Evolutionary conservation across 108 stramenopile species (phyloP).

Genomic region (Cyclotella sp.): DNA sequence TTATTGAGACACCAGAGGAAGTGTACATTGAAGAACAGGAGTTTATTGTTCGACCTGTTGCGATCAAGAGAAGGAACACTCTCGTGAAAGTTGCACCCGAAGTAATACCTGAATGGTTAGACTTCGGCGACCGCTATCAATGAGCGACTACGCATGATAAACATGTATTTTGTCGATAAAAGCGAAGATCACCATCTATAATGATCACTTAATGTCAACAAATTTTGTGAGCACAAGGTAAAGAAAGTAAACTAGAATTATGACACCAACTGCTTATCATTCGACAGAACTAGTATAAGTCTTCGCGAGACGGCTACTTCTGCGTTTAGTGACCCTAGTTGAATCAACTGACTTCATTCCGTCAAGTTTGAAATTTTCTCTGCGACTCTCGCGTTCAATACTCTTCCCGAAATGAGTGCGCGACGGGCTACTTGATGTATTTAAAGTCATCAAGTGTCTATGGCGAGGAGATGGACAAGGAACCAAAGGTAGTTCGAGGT

Average conservation of each 20-base stretch:
- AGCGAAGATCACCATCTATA: no score
- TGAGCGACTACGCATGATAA: no score
- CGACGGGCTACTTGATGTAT: not conserved
- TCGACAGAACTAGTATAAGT: not conserved
- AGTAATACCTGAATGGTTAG: slow-evolving; percentile 46
- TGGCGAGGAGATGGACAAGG: slow-evolving; percentile 24
- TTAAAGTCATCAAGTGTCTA: not conserved
- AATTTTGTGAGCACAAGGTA: no score
- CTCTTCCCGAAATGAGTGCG: not conserved
- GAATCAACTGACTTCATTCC: slow-evolving; percentile 5
- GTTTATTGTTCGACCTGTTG: slow-evolving; percentile 39
- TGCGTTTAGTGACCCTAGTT: slow-evolving; percentile 28
- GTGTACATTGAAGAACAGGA: slow-evolving; percentile 28
- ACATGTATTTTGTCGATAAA: not conserved
- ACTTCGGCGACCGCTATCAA: slow-evolving; percentile 34
- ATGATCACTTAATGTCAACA: no score
- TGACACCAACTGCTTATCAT: no score
- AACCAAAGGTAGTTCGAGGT: slow-evolving; percentile 48
- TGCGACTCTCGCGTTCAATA: not conserved
- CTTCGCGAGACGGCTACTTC: slow-evolving; percentile 29
- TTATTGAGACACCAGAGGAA: slow-evolving; percentile 40
- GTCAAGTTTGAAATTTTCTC: not conserved
- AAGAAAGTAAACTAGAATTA: no score
- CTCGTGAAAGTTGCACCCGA: slow-evolving; percentile 37
- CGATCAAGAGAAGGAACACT: slow-evolving; percentile 44